Conservation (phyloP, 2,329 filamentous ascomycete genomes). For the Penicillium brasilianum region DNA sequence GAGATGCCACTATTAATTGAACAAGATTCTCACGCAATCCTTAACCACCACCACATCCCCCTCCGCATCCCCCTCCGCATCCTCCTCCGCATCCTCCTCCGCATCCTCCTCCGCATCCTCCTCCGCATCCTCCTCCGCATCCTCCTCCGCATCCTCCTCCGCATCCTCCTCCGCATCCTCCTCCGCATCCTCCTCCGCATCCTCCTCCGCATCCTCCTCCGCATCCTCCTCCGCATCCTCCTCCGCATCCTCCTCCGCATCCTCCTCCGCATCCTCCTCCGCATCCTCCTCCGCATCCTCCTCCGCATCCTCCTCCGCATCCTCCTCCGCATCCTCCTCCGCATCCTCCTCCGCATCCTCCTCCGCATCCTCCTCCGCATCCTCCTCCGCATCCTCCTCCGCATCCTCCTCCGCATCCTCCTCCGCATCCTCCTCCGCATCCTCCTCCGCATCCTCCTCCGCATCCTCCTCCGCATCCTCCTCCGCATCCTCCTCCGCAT, state of each 20-base stretch:
- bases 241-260: neutral
- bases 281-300: neutral
- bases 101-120: neutral
- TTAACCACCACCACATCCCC: neutral
- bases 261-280: neutral
- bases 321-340: neutral
- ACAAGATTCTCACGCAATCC: neutral
- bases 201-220: neutral
- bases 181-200: too few relatives aligned
- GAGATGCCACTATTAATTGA: neutral
- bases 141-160: neutral
- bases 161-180: too few relatives aligned
- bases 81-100: neutral
- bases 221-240: neutral
- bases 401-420: too few relatives aligned
- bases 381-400: neutral
- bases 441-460: neutral
- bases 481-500: neutral
- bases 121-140: neutral
- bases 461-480: neutral
- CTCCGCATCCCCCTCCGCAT: too few relatives aligned
- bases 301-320: neutral
- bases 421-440: neutral
- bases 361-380: neutral
- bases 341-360: too few relatives aligned